Conservation (phyloP, 108 stramenopile species). For the Nannochloropsis granulata region DNA sequence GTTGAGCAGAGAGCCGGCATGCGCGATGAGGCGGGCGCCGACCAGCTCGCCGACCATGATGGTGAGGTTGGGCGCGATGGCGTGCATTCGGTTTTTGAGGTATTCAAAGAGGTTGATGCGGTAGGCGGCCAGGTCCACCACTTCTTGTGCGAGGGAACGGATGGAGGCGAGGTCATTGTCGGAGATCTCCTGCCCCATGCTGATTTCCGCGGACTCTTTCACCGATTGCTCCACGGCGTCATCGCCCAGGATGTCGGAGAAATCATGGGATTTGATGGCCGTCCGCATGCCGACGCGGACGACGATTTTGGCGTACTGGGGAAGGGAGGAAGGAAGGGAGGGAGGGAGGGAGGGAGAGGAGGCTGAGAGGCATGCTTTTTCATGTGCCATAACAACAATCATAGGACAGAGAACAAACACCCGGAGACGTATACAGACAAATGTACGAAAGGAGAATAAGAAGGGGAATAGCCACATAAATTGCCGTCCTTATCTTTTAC, state of each 20-base stretch:
- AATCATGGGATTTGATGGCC: slow-evolving; percentile 53
- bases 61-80: slow-evolving; percentile 99
- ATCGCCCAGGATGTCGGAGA: slow-evolving; percentile 75
- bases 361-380: too few relatives aligned
- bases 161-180: slow-evolving; percentile 86
- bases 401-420: too few relatives aligned
- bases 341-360: too few relatives aligned
- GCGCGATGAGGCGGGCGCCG: slow-evolving; percentile 93
- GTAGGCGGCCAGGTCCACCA: slow-evolving; percentile 89
- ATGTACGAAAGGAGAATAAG: not conserved
- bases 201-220: slow-evolving; percentile 95
- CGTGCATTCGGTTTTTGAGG: slow-evolving; percentile 96
- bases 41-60: slow-evolving; percentile 96
- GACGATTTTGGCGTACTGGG: slow-evolving; percentile 49
- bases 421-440: not conserved
- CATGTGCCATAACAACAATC: too few relatives aligned
- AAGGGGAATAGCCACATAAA: not conserved
- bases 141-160: slow-evolving; percentile 76
- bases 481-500: not conserved
- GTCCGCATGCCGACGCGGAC: slow-evolving; percentile 66
- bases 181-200: slow-evolving; percentile 98
- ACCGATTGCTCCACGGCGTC: slow-evolving; percentile 48
- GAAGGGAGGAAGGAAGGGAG: not conserved
- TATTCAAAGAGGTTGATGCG: slow-evolving; percentile 95
- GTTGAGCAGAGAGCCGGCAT: slow-evolving; percentile 95